Evolutionary conservation across 1,284 basidiomycete species (phyloP).

Genomic region (Pterulicium gracile): DNA sequence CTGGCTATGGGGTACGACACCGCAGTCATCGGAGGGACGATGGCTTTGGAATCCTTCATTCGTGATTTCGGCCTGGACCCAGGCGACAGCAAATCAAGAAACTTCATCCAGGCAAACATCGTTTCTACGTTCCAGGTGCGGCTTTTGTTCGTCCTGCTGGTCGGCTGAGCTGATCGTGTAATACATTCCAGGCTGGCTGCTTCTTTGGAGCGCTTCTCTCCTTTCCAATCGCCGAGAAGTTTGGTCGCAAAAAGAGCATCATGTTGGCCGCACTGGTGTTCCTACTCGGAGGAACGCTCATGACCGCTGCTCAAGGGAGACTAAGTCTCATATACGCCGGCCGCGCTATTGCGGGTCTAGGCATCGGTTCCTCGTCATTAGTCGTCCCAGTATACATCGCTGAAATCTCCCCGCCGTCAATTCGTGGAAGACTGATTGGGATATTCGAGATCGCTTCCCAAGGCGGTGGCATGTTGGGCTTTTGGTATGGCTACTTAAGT

Average conservation of each 20-base stretch:
- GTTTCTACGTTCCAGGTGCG: slow-evolving; percentile 1
- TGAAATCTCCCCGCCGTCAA: slow-evolving; percentile 1
- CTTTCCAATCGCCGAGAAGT: slow-evolving; percentile 1
- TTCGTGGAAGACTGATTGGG: slow-evolving; percentile 4
- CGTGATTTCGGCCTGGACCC: slow-evolving; percentile 2
- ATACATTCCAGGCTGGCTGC: background rate
- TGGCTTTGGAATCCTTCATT: slow-evolving; percentile 1
- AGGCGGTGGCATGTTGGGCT: slow-evolving; percentile 6
- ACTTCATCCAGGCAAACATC: slow-evolving; percentile 1
- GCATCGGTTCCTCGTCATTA: slow-evolving; percentile 4
- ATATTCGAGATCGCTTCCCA: slow-evolving; percentile 5
- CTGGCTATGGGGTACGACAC: slow-evolving; percentile 7
- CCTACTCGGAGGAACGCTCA: no score
- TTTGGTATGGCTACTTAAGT: slow-evolving; percentile 1
- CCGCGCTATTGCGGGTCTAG: slow-evolving; percentile 1
- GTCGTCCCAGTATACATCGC: slow-evolving; percentile 4
- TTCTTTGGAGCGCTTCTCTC: slow-evolving; percentile 3
- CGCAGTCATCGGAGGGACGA: slow-evolving; percentile 4
- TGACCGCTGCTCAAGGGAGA: no score
- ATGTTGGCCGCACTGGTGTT: no score
- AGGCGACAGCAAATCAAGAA: background rate
- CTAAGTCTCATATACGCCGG: no score
- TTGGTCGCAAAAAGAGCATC: slow-evolving; percentile 4
- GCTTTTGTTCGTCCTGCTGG: background rate
- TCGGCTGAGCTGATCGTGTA: background rate